Evolutionary conservation across 1,284 basidiomycete genomes (phyloP), one percentile per base, ranked within the genome.

Genomic region (Meira miltonrushii): DNA sequence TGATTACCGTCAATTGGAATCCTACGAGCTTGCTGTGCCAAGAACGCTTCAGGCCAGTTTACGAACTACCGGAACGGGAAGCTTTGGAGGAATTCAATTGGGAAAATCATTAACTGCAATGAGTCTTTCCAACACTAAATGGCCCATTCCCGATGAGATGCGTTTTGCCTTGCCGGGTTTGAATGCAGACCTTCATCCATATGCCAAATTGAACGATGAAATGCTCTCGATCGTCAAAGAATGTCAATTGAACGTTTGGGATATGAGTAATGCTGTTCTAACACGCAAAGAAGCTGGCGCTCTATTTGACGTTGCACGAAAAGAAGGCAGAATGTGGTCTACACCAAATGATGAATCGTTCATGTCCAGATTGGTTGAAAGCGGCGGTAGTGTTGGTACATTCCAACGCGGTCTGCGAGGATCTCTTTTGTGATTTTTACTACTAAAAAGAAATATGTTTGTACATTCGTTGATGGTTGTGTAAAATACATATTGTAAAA

Each of bases 11-110:
- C 71, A 80, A 6, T 84, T 96, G 58, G 85, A 88, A 66, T 80
- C 89, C 0, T 91, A 88, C 74, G 87, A 94, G 72, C 82, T 97
- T 2, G 87, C 88, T 9, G 79, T 90, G 19, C 90, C 92, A 0
- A 84, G 90, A 1, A 50, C 67, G 0, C 57, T 76, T 1, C 69
- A 71, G 21, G 58, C 59, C 1, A 60, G 71, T 39, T 47, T 74
- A 43, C 65, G 33, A 54, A 69, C 0, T 43, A 54, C 10, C 39
- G 9, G n/a, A 47, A 47, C 56, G 4, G 51, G 49, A 6, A 43
- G 39, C 25, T 46, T 33, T 25, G 48, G 28, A 3, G 50, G 58
- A 2, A 17, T 62, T 11, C 23, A 62, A 53, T 46, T 53, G 15
- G 71, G 69, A 25, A 64, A 62, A 1, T 55, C 72, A 49, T 57